A percentile compares a stretch with the other conserved stretches of the same genome.
Evolutionary conservation across 1,284 basidiomycete genomes (phyloP).

Genomic region (Apiotrichum laibachii): DNA sequence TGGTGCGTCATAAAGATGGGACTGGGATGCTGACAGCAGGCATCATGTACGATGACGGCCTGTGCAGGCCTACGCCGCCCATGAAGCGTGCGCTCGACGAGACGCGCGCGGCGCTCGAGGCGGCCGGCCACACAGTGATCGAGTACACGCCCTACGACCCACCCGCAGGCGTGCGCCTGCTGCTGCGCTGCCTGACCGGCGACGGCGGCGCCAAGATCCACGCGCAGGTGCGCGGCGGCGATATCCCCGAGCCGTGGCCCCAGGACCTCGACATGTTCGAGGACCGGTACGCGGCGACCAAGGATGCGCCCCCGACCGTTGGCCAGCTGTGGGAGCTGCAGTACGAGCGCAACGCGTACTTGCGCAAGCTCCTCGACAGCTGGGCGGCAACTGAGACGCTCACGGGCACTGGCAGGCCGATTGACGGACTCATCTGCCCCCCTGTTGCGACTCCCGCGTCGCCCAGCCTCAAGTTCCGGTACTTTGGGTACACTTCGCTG

Average conservation of each 20-base stretch:
- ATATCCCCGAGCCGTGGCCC: constrained; percentile 23
- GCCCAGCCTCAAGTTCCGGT: not conserved
- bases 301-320: constrained; percentile 5
- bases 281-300: constrained; percentile 1
- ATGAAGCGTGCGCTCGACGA: constrained; percentile 62
- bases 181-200: constrained; percentile 6
- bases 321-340: constrained; percentile 9
- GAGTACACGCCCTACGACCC: constrained; percentile 44
- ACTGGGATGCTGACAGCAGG: constrained; percentile 45
- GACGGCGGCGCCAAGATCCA: constrained; percentile 18
- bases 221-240: constrained; percentile 6
- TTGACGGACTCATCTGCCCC: constrained; percentile 12
- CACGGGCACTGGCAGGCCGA: constrained; percentile 4
- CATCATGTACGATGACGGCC: constrained; percentile 58
- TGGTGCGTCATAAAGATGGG: constrained; percentile 38
- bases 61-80: constrained; percentile 66
- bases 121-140: constrained; percentile 63
- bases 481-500: constrained; percentile 11
- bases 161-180: constrained; percentile 5
- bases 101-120: constrained; percentile 60
- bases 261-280: constrained; percentile 9
- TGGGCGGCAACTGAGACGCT: not conserved
- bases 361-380: not conserved
- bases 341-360: not conserved
- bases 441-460: not conserved